Base-by-base conservation (phyloP, 2,329 filamentous ascomycete species). In the Erysiphe neolycopersici region DNA sequence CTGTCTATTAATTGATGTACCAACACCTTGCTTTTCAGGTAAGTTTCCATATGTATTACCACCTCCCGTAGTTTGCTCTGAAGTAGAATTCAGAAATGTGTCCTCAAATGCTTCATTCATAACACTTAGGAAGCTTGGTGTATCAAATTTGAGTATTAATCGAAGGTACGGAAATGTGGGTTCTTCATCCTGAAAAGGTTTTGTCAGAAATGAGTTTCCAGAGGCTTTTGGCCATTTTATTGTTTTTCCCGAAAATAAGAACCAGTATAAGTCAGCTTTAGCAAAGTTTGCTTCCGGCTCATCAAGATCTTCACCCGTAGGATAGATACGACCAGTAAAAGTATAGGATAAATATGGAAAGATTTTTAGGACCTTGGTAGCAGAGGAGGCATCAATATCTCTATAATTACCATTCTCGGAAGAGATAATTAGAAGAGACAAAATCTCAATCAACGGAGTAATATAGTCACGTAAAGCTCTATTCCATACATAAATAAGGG, bases 41-140 rank as follows among this genome's bases (percentile, higher is more conserved):
- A 73, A 54, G 44, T 73, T 67, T 44, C 63, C 62, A 41, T 68
- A 71, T 49, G 69, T 76, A 44, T 65, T 62, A 42, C 29, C n/a
- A 32, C 16, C 17, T 9, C 17, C 16, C 0, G 29, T 10, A 26
- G 67, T 63, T 49, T 69, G 69, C 41, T 82, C 75, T 2, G 73
- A 67, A 8, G 74, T 70, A 48, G 85, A 80, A 52, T 98, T 98
- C 44, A 98, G 63, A 52, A 93, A 98, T 0, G 76, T 68, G 54
- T 98, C 87, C 57, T 98, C 89, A 52, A 98, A 98, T 1, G 87
- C 89, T 59, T 98, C 91, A 51, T 98, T 98, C 36, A 98, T 63
- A 52, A 87, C 82, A 57, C 85, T 95, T 62, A 98, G 69, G 52
- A 95, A 92, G 58, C 82, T 94, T 1, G 84, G 73, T 0, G 85